A percentile compares a stretch with the other conserved stretches of the same genome.
phyloP scores from a whole-genome alignment of 495 filamentous ascomycete genomes.

The Pyronema omphalodes region DNA sequence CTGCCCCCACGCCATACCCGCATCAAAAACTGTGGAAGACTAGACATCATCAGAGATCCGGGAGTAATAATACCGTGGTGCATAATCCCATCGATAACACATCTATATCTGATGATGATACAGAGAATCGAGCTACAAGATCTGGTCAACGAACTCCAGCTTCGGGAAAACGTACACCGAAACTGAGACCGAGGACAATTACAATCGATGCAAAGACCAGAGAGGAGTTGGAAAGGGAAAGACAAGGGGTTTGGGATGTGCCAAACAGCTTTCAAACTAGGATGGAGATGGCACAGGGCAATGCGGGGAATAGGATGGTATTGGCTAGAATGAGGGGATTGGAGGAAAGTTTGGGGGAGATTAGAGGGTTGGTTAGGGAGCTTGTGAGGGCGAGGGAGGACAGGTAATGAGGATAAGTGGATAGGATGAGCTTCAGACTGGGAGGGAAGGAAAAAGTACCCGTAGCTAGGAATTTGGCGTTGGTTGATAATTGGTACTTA shows the following conservation, averaged over 20 bases:
- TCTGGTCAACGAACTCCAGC: neutral
- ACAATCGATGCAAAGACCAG: neutral
- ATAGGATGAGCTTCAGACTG: no score
- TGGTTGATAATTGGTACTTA: no score
- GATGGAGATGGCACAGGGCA: slow-evolving; percentile 51
- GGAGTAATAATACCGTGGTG: slow-evolving; percentile 62
- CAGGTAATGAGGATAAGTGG: slow-evolving; percentile 16
- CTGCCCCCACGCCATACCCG: neutral
- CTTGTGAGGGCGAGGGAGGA: slow-evolving; percentile 37
- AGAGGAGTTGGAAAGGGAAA: neutral
- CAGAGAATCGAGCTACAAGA: neutral
- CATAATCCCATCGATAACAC: slow-evolving; percentile 35
- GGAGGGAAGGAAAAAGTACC: no score
- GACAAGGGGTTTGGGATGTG: slow-evolving; percentile 32
- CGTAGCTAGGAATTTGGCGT: no score
- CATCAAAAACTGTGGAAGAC: neutral
- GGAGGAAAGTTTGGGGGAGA: slow-evolving; percentile 46
- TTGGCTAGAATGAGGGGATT: slow-evolving; percentile 82
- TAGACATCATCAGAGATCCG: slow-evolving; percentile 39
- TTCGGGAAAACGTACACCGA: neutral
- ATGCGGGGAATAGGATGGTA: slow-evolving; percentile 58
- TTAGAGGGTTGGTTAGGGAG: slow-evolving; percentile 69
- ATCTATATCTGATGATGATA: neutral
- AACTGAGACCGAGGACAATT: neutral
- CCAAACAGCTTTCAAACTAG: slow-evolving; percentile 65